phyloP scores from a whole-genome alignment of 768 basidiomycete genomes.

The Boletus rubropictus region DNA sequence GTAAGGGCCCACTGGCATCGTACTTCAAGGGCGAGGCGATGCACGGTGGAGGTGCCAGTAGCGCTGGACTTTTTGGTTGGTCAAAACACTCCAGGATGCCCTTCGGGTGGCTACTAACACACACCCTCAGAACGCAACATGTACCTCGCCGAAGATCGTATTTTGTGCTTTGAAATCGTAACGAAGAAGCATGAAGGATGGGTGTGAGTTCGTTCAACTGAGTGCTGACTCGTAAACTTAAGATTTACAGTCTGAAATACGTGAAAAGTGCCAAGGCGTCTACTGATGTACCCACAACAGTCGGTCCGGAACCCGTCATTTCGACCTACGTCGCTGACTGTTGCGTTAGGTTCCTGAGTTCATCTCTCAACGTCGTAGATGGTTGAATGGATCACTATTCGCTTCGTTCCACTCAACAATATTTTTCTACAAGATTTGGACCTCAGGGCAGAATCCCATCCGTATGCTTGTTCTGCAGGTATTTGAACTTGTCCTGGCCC shows the following conservation, averaged over 20 bases:
- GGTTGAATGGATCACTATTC: slow-evolving; percentile 86
- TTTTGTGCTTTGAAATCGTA: slow-evolving; percentile 89
- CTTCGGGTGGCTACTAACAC: not conserved
- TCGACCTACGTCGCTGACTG: not conserved
- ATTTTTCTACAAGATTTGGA: slow-evolving; percentile 85
- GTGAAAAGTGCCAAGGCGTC: slow-evolving; percentile 92
- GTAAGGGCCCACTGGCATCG: slow-evolving; percentile 82
- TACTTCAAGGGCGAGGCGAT: slow-evolving; percentile 93
- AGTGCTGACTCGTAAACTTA: not conserved
- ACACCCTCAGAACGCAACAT: slow-evolving; percentile 66
- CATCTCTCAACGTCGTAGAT: slow-evolving; percentile 89
- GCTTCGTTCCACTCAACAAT: slow-evolving; percentile 90
- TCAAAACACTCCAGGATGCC: not conserved
- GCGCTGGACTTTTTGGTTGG: slow-evolving; percentile 63
- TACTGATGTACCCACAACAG: slow-evolving; percentile 90
- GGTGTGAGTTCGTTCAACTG: slow-evolving; percentile 47
- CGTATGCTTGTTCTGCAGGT: slow-evolving; percentile 70
- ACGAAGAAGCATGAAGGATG: slow-evolving; percentile 82
- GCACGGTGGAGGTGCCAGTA: slow-evolving; percentile 55
- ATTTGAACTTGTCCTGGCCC: not conserved
- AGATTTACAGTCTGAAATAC: slow-evolving; percentile 58
- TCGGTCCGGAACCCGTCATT: slow-evolving; percentile 23
- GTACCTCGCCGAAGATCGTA: slow-evolving; percentile 89
- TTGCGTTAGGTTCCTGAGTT: slow-evolving; percentile 70
- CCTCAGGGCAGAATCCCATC: slow-evolving; percentile 84